Conservation (phyloP, 2,329 filamentous ascomycete genomes). For the Microcera coccophila region DNA sequence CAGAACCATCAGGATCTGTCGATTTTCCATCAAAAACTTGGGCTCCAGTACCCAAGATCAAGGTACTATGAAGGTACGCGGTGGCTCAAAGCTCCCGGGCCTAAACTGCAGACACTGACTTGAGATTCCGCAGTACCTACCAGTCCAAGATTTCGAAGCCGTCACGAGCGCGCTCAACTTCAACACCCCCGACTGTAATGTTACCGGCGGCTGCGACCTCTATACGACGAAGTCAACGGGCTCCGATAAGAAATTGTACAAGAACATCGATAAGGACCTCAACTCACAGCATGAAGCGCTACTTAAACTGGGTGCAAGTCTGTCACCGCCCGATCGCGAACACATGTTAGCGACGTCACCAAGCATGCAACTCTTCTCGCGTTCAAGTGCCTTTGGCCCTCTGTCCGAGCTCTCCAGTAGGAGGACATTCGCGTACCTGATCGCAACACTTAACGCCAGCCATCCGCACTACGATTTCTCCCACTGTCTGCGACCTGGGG, state of each 20-base stretch:
- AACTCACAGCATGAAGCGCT: constrained; percentile 89
- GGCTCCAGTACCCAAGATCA: background rate
- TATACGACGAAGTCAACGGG: constrained; percentile 97
- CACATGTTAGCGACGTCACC: constrained; percentile 66
- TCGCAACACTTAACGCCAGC: constrained; percentile 92
- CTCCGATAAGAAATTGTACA: constrained; percentile 95
- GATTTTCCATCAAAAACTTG: background rate
- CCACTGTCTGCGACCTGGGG: constrained; percentile 78
- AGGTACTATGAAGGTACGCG: constrained; percentile 38
- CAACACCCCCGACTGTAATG: constrained; percentile 86
- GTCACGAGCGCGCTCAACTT: constrained; percentile 93
- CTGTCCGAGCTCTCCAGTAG: constrained; percentile 84
- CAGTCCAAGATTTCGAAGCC: constrained; percentile 84
- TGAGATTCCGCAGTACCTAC: constrained; percentile 66
- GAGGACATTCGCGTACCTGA: constrained; percentile 90
- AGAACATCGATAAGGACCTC: constrained; percentile 86
- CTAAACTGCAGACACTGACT: constrained; percentile 16
- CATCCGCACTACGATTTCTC: constrained; percentile 94
- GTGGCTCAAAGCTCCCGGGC: background rate
- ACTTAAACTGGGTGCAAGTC: constrained; percentile 76
- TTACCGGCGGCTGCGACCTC: constrained; percentile 89
- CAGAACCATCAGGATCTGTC: background rate
- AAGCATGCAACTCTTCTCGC: constrained; percentile 57
- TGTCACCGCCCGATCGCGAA: constrained; percentile 77
- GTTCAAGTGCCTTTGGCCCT: constrained; percentile 87